Conservation (phyloP, 2,329 filamentous ascomycete species). For the Alternaria conjuncta region DNA sequence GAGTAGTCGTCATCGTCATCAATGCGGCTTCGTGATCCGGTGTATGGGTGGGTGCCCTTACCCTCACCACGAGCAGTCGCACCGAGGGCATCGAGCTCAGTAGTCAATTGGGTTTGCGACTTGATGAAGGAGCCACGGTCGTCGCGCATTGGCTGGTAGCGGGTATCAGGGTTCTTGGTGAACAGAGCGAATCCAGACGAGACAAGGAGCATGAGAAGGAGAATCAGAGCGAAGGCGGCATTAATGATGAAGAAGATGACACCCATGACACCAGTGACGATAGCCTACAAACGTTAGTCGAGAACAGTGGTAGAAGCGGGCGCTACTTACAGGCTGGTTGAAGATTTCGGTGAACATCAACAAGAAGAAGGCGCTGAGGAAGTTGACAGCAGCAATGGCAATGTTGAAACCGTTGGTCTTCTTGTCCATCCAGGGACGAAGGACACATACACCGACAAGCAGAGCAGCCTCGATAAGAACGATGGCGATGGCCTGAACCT, state of each 20-base stretch:
- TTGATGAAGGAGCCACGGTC: slow-evolving; percentile 98
- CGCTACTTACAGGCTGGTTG: slow-evolving; percentile 70
- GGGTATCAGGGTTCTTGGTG: slow-evolving; percentile 91
- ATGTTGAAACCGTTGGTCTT: slow-evolving; percentile 98
- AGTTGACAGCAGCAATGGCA: slow-evolving; percentile 86
- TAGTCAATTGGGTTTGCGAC: slow-evolving; percentile 85
- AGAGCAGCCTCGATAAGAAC: slow-evolving; percentile 81
- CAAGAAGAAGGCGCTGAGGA: slow-evolving; percentile 87
- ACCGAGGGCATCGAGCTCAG: slow-evolving; percentile 87
- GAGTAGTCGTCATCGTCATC: slow-evolving; percentile 74
- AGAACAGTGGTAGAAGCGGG: not conserved
- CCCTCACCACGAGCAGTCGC: slow-evolving; percentile 84
- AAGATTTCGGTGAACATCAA: slow-evolving; percentile 89
- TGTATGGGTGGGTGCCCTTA: slow-evolving; percentile 53
- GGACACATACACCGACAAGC: slow-evolving; percentile 77
- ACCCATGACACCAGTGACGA: slow-evolving; percentile 87
- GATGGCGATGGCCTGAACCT: slow-evolving; percentile 80
- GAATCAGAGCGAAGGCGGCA: slow-evolving; percentile 79
- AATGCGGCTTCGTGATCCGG: slow-evolving; percentile 60
- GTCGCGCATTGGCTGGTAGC: slow-evolving; percentile 96
- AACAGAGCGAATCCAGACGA: slow-evolving; percentile 80
- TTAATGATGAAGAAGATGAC: slow-evolving; percentile 90
- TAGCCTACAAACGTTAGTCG: slow-evolving; percentile 54
- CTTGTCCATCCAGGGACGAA: slow-evolving; percentile 98
- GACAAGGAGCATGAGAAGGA: slow-evolving; percentile 81